These are phyloP conservation scores for Diaporthe humulicola DNA, from an alignment of 2,329 filamentous ascomycete species.

Conservation along the genomic window DNA sequence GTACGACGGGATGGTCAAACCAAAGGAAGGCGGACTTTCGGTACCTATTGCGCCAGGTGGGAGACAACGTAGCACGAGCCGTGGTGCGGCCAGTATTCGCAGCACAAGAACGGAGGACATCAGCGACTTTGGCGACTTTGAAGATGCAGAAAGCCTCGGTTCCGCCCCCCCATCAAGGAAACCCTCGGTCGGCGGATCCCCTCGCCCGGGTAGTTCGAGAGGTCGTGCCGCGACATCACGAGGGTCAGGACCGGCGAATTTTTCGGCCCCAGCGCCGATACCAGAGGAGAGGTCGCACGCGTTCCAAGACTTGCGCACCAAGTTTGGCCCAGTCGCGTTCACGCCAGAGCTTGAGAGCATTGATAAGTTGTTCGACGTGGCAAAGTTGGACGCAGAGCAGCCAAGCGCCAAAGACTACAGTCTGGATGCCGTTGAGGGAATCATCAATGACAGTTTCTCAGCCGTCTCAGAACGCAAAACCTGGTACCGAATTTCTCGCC, in stretches of 20 bases:
- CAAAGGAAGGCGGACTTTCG: constrained; percentile 22
- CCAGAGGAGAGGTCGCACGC: constrained; percentile 9
- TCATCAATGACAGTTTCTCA: constrained; percentile 66
- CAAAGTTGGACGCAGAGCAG: constrained; percentile 46
- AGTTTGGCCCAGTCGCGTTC: constrained; percentile 47
- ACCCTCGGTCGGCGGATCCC: constrained; percentile 25
- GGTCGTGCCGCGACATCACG: constrained; percentile 25
- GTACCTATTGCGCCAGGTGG: constrained; percentile 21
- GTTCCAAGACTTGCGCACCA: constrained; percentile 44
- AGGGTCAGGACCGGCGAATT: background rate
- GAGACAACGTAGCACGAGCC: constrained; percentile 34
- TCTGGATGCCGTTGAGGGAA: constrained; percentile 57
- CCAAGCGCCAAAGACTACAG: constrained; percentile 38
- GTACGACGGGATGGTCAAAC: constrained; percentile 60
- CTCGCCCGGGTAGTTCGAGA: constrained; percentile 26
- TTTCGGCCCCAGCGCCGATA: constrained; percentile 9
- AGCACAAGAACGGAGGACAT: constrained; percentile 38
- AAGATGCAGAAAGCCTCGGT: constrained; percentile 43
- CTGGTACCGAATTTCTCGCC: constrained; percentile 75
- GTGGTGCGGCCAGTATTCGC: constrained; percentile 32
- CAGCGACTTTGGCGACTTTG: constrained; percentile 49
- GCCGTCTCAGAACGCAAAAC: constrained; percentile 70
- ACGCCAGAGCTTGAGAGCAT: constrained; percentile 42
- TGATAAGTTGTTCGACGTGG: constrained; percentile 53
- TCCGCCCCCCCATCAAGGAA: constrained; percentile 34